Base-by-base conservation (phyloP, 2,329 filamentous ascomycete genomes). In the Cladosporium sp. region DNA sequence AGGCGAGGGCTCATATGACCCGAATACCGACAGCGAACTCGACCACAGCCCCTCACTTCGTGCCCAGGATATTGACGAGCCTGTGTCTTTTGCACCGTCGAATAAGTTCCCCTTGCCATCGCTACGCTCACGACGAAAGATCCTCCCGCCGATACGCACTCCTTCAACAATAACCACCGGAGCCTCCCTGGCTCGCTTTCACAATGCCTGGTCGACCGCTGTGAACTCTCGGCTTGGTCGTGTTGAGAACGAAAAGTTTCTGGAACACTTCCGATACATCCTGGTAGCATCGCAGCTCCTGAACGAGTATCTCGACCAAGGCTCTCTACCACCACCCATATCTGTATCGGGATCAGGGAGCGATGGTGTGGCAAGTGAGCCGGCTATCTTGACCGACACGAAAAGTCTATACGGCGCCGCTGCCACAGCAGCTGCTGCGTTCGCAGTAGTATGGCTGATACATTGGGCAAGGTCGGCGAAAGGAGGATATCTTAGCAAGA, bases 191-290 rank as follows among this genome's bases (percentile, higher is more conserved):
- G 44, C 59, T 3, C 28, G 21, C 30, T 49, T 83, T 51, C 82
- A 83, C 68, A 75, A 81, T 73, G 75, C 80, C 62, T 83, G 81
- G 77, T 80, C 83, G 71, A 80, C 84, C 72, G 90, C 86, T 11
- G 85, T 93, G 66, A 90, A 90, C 70, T 88, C 89, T 49, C 86
- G 87, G 68, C 85, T 96, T 69, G 89, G 91, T 65, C 85, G 89
- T 70, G 88, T 87, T 71, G 93, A 96, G 72, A 96, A 93, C 75
- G 86, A 90, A 71, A 89, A 89, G 71, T 97, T 97, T 74, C 85
- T 97, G 67, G 93, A 97, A 79, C 91, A 93, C 75, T 97, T 97
- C 74, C 91, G 93, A 69, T 97, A 97, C 79, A 90, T 92, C 26
- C 92, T 97, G 70, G 91, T 97, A 74, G 93, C 93, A 60, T 97